Evolutionary conservation across 179 eudicot species (phyloP).

Genomic region (Corrigiola litoralis): DNA sequence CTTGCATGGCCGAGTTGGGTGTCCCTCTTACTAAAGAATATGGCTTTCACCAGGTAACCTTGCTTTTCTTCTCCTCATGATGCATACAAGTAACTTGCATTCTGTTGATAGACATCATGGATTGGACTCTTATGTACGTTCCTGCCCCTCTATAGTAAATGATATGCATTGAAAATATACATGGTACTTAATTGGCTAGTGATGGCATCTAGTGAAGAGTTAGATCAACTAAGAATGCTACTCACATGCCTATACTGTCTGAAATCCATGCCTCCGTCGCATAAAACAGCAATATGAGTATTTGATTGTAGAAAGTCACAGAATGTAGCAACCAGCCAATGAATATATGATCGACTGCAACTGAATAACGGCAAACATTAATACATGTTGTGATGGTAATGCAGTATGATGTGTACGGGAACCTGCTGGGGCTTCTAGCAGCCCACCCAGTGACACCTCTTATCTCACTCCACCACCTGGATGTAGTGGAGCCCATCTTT

Average conservation of each 20-base stretch:
- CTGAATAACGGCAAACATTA: not conserved
- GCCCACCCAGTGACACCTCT: constrained; percentile 82
- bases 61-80: not conserved
- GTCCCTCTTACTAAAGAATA: constrained; percentile 60
- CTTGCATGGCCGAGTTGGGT: constrained; percentile 77
- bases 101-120: too few species aligned
- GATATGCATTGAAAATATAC: too few species aligned
- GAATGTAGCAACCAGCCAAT: not conserved
- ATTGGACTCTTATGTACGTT: too few species aligned
- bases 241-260: too few species aligned
- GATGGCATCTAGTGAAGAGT: too few species aligned
- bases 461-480: constrained; percentile 75
- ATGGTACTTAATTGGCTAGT: not conserved
- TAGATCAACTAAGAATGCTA: too few species aligned
- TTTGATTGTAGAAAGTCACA: too few species aligned
- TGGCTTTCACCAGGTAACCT: constrained; percentile 70
- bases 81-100: not conserved
- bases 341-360: not conserved
- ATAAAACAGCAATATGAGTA: too few species aligned
- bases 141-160: too few species aligned
- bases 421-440: constrained; percentile 57
- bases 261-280: too few species aligned
- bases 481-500: constrained; percentile 65
- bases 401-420: constrained; percentile 76
- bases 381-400: constrained; percentile 2